Evolutionary conservation across 176 grass and related monocot genomes (phyloP).

Genomic region (Triticum timopheevii): DNA sequence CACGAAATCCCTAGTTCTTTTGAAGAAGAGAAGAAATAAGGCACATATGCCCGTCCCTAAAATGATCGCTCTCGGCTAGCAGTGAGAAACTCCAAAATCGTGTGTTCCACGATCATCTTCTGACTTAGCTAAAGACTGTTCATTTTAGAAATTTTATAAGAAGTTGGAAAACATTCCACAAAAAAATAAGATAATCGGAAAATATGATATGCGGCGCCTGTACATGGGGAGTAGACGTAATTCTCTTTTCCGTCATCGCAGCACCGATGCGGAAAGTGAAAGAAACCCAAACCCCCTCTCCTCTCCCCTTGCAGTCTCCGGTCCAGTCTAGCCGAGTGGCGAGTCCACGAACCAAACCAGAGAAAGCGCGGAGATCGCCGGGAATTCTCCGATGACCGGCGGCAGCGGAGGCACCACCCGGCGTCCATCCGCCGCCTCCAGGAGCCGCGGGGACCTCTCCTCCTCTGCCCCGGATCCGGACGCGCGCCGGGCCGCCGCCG

Average conservation of each 20-base stretch:
- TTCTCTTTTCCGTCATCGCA: rapidly evolving
- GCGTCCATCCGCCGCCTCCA: slow-evolving; percentile 33
- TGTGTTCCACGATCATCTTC: no score
- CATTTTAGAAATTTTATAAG: no score
- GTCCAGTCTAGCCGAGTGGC: slow-evolving; percentile 4
- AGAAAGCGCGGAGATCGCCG: slow-evolving; percentile 26
- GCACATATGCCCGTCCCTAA: no score
- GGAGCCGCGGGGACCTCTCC: slow-evolving; percentile 24
- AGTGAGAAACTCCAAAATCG: no score
- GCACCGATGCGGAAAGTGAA: background rate
- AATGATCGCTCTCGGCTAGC: no score
- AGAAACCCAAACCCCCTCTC: slow-evolving; percentile 13
- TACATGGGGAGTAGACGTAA: background rate
- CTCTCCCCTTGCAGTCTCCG: background rate
- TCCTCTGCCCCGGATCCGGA: slow-evolving; percentile 11
- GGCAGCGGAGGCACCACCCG: slow-evolving; percentile 25
- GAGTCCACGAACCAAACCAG: background rate
- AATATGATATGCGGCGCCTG: no score
- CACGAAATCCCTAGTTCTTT: no score
- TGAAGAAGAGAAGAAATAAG: no score
- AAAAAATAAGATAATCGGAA: no score
- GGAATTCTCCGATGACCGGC: slow-evolving; percentile 36
- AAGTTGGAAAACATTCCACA: no score
- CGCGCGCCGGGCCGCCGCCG: slow-evolving; percentile 29
- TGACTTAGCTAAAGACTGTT: no score